Evolutionary conservation across 2,329 filamentous ascomycete species (phyloP).

Genomic region (Sarocladium strictum): DNA sequence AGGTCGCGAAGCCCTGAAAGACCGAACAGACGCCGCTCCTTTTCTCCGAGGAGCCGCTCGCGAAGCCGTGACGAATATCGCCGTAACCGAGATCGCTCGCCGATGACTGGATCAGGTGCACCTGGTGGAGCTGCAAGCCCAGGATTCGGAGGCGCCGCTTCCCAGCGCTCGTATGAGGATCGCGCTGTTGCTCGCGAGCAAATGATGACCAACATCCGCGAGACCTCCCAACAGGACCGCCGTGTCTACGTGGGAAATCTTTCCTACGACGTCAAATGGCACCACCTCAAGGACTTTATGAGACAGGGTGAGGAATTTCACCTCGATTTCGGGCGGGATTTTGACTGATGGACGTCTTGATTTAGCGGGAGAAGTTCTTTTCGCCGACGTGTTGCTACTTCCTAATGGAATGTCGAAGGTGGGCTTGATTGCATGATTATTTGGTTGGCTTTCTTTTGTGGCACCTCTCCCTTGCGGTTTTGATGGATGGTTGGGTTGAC

Average conservation of each 20-base stretch:
- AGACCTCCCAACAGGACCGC: slow-evolving; percentile 96
- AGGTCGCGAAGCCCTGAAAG: slow-evolving; percentile 79
- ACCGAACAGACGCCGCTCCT: slow-evolving; percentile 62
- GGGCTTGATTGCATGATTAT: slow-evolving; percentile 86
- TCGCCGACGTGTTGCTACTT: slow-evolving; percentile 98
- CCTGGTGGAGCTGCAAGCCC: slow-evolving; percentile 63
- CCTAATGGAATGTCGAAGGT: slow-evolving; percentile 99
- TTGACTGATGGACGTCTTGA: slow-evolving; percentile 31
- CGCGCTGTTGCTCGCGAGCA: slow-evolving; percentile 78
- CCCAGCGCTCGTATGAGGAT: slow-evolving; percentile 77
- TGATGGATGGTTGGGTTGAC: slow-evolving; percentile 98
- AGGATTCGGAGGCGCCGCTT: slow-evolving; percentile 53
- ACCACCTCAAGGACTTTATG: slow-evolving; percentile 99
- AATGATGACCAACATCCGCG: slow-evolving; percentile 92
- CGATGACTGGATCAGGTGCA: slow-evolving; percentile 72
- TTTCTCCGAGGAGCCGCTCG: slow-evolving; percentile 73
- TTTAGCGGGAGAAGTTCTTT: slow-evolving; percentile 96
- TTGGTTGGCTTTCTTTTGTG: slow-evolving; percentile 77
- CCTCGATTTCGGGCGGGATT: slow-evolving; percentile 17
- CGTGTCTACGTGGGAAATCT: slow-evolving; percentile 99
- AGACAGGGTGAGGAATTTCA: slow-evolving; percentile 73
- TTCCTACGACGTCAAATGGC: slow-evolving; percentile 99
- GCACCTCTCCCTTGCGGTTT: slow-evolving; percentile 45
- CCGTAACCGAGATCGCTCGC: slow-evolving; percentile 70
- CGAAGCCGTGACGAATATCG: slow-evolving; percentile 70